phyloP scores from a whole-genome alignment of 805 yeast species.

The Henningerozyma blattae region DNA sequence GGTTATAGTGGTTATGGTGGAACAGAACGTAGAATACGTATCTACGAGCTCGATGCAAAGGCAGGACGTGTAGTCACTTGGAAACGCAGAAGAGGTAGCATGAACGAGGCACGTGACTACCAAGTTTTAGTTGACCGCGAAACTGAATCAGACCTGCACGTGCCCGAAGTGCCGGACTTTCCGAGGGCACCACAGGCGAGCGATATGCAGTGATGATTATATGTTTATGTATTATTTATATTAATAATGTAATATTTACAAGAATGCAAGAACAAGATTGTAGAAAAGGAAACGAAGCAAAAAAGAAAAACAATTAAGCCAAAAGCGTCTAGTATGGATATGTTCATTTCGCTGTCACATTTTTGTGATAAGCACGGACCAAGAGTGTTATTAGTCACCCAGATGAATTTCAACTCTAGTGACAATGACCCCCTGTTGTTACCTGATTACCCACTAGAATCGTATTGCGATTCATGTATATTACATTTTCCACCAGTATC shows the following conservation, averaged over 20 bases:
- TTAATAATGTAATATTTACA: too few relatives aligned
- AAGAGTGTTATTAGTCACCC: conserved; percentile 51
- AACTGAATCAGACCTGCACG: neutral
- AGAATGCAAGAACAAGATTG: too few relatives aligned
- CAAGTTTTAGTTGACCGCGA: conserved; percentile 1
- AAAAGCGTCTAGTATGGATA: too few relatives aligned
- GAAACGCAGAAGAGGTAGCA: conserved; percentile 58
- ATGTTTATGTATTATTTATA: too few relatives aligned
- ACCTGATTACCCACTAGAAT: conserved; percentile 31
- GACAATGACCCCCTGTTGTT: conserved; percentile 21
- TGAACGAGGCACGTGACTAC: conserved; percentile 33
- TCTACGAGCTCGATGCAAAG: conserved; percentile 51
- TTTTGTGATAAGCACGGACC: conserved; percentile 78
- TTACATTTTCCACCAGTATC: conserved; percentile 34
- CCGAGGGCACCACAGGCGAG: neutral
- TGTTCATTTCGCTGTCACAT: conserved; percentile 41
- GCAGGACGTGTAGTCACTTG: conserved; percentile 40
- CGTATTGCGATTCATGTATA: conserved; percentile 52
- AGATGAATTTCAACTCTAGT: conserved; percentile 19
- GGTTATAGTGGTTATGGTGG: conserved; percentile 94
- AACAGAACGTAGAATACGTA: conserved; percentile 64
- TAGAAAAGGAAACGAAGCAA: too few relatives aligned
- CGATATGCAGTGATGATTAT: too few relatives aligned
- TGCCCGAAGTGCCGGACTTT: neutral
- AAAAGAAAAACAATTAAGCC: too few relatives aligned